Evolutionary conservation across 2,329 filamentous ascomycete genomes (phyloP), one percentile per base, ranked within the genome.

Genomic region (Sphaerulina populicola): DNA sequence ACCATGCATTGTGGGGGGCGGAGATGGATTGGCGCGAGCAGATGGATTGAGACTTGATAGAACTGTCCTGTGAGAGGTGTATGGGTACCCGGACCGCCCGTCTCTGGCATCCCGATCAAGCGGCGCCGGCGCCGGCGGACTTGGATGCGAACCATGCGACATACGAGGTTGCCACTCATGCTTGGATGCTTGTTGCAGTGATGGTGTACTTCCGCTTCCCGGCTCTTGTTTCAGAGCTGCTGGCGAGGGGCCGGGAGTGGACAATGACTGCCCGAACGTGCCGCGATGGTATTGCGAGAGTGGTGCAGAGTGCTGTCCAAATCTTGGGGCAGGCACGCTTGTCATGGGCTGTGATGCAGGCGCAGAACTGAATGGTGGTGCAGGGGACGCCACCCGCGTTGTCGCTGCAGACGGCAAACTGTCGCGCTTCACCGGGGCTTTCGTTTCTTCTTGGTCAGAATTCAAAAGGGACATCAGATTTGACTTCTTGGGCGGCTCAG

Each of bases 401-500:
- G 57, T 55, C 15, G 38, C 37, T 21, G 55, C 58, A 23, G 61
- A 59, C 11, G 61, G 53, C 7, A 60, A 23, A 37, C 52, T 60
- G 33, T 68, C 64, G 30, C 64, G 62, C 53, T 67, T 68, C 33
- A 60, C 14, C 8, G 52, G 44, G 8, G 56, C 52, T 45, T 60
- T 58, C 14, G 54, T 49, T 47, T 57, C 56, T 39, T 61, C 61
- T 5, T 65, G 62, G 47, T 69, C 66, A 6, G 57, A 58, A 51
- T 69, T 69, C 15, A 69, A 54, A 4, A 69, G 59, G 2, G 62
- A 64, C 38, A 64, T 54, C 45, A 69, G 37, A 49, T 68, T 69
- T 5, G 67, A 69, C 11, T 66, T 63, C 57, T 69, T 69, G 2
- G 66, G 66, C 9, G 65, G 62, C 44, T 66, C 65, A 12, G 62